Percentiles rank a stretch among this genome's conserved stretches.
phyloP scores from a whole-genome alignment of 257 asterid genomes.

The Capsicum baccatum region DNA sequence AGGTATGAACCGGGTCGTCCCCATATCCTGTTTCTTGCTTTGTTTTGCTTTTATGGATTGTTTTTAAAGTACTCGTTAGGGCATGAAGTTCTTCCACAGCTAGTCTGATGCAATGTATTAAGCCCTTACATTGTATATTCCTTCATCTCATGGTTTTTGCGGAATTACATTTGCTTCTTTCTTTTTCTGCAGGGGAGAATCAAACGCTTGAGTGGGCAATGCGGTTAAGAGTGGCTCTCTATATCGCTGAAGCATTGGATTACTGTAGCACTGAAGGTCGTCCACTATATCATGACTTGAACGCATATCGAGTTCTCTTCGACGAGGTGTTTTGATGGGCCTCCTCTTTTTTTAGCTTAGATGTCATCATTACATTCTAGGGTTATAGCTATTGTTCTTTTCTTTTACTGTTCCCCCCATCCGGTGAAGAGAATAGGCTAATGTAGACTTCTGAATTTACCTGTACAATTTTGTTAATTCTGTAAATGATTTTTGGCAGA shows the following conservation, averaged over 20 bases:
- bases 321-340: conserved; percentile 70
- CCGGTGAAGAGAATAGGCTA: neutral
- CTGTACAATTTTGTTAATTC: conserved; percentile 30
- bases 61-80: too few relatives aligned
- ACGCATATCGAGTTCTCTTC: conserved; percentile 97
- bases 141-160: neutral
- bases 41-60: neutral
- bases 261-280: conserved; percentile 93
- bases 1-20: too few relatives aligned
- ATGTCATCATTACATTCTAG: conserved; percentile 32
- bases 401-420: too few relatives aligned
- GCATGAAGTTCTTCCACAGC: neutral
- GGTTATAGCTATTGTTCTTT: neutral
- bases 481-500: conserved; percentile 55
- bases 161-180: neutral
- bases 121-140: neutral
- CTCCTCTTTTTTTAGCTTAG: conserved; percentile 24
- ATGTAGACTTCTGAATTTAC: neutral
- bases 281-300: conserved; percentile 93
- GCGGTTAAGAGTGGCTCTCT: conserved; percentile 95
- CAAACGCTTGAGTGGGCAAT: conserved; percentile 99
- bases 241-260: conserved; percentile 95
- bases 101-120: conserved; percentile 3
- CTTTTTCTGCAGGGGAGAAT: conserved; percentile 75
- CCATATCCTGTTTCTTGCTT: neutral